Evolutionary conservation across 2,329 filamentous ascomycete genomes (phyloP).

Genomic region (Rhytidhysteron rufulum): DNA sequence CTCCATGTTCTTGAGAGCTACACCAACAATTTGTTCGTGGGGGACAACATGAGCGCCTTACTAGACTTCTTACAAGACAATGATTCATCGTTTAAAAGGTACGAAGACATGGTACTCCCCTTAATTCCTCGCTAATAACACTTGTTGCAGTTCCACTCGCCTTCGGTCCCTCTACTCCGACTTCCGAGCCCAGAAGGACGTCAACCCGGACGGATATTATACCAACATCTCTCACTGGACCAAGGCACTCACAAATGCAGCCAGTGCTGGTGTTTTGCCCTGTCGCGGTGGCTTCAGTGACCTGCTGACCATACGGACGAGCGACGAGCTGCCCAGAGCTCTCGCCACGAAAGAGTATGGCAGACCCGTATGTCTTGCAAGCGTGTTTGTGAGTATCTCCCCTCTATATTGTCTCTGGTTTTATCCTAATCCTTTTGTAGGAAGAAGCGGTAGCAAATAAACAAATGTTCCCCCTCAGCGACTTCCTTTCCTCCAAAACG

Average conservation of each 20-base stretch:
- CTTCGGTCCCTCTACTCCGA: slow-evolving; percentile 86
- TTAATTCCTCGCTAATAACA: not conserved
- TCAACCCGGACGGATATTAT: slow-evolving; percentile 80
- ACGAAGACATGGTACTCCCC: no score
- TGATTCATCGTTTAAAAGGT: slow-evolving; percentile 49
- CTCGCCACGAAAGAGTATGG: slow-evolving; percentile 77
- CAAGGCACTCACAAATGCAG: slow-evolving; percentile 65
- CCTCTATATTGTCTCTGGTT: not conserved
- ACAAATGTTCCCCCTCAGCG: slow-evolving; percentile 65
- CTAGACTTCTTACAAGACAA: slow-evolving; percentile 55
- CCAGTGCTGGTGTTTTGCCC: slow-evolving; percentile 59
- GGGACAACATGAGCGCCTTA: slow-evolving; percentile 60
- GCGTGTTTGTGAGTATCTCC: slow-evolving; percentile 57
- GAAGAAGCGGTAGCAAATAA: slow-evolving; percentile 67
- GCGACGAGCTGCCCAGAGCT: slow-evolving; percentile 63
- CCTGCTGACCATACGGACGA: slow-evolving; percentile 49
- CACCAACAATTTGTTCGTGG: no score
- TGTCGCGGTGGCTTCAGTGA: slow-evolving; percentile 37
- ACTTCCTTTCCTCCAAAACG: slow-evolving; percentile 63
- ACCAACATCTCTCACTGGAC: slow-evolving; percentile 81
- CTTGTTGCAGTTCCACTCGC: slow-evolving; percentile 57
- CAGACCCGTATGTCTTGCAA: slow-evolving; percentile 72
- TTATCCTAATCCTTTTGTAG: slow-evolving; percentile 24
- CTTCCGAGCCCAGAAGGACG: slow-evolving; percentile 67
- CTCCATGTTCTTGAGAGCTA: no score